Base-by-base conservation (phyloP, 768 basidiomycete genomes). In the Chalciporus pseudorubinellus region DNA sequence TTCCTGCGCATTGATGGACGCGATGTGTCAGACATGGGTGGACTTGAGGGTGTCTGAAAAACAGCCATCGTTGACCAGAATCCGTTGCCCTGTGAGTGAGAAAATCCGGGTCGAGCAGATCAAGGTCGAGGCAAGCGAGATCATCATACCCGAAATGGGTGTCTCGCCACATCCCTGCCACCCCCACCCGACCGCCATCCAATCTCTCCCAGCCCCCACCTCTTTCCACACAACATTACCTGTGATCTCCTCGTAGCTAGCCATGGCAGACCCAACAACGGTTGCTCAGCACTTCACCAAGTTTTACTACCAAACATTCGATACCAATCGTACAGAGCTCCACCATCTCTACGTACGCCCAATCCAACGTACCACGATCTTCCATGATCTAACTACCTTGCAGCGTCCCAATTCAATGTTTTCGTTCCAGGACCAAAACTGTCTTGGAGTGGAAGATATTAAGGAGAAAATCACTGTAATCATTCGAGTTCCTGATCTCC, bases 371-470 rank as follows among this genome's bases (percentile, higher is more conserved):
- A 22, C 46, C 42, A 34, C 44, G 68, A 70, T 68, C 69, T 51
- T 59, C 53, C 57, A 62, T 63, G 64, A 57, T 57, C 58, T 61
- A 44, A 53, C 58, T 46, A 24, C 21, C 28, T 51, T 52, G 21
- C 67, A 98, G 95, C 83, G 93, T 54, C 71, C 76, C 12, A 43
- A 60, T 47, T 98, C 95, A 11, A 95, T 95, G 91, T 73, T 98
- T 62, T 81, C 86, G 7, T 98, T 81, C 70, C 94, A 98, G 71
- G 79, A 78, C 13, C 39, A 59, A 26, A 82, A 77, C 19, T 69
- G 84, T 57, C 73, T 77, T 46, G 92, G 94, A 16, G 67, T 56
- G 1, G 6, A 10, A 0, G 62, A 58, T 18, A 93, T 95, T 67
- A 58, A 75, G 16, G 82, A 86, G 63, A 95, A 98, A 70, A 75